A percentile compares a stretch with the other conserved stretches of the same genome.
Conservation (phyloP, 2,329 filamentous ascomycete species). For the Davidsoniella neocaledoniae region DNA sequence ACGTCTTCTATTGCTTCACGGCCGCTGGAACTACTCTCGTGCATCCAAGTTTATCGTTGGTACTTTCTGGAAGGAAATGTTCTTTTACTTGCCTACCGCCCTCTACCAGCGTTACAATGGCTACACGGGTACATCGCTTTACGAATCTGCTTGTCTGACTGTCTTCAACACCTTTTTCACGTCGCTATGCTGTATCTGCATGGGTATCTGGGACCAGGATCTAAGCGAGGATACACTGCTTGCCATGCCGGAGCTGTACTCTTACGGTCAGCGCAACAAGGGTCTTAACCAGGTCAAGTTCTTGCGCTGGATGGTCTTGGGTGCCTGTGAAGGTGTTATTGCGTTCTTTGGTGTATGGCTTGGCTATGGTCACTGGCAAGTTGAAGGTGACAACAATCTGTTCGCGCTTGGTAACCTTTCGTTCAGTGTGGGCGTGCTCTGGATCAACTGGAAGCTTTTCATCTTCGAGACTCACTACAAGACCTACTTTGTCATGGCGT, state of each 20-base stretch:
- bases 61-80: conserved; percentile 79
- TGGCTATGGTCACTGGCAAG: conserved; percentile 29
- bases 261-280: conserved; percentile 53
- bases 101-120: conserved; percentile 70
- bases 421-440: conserved; percentile 52
- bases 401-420: conserved; percentile 59
- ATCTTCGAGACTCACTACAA: conserved; percentile 68
- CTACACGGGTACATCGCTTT: conserved; percentile 80
- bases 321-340: conserved; percentile 53
- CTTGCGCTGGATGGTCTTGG: conserved; percentile 61
- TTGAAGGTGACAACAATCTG: conserved; percentile 46
- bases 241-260: conserved; percentile 85
- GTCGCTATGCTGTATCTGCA: conserved; percentile 70
- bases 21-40: conserved; percentile 77
- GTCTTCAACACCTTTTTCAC: conserved; percentile 95
- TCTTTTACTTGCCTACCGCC: conserved; percentile 75
- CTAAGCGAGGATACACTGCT: conserved; percentile 67
- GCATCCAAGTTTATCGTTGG: conserved; percentile 78
- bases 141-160: conserved; percentile 71
- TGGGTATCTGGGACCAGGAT: conserved; percentile 87
- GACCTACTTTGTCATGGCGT: conserved; percentile 41
- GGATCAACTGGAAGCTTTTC: conserved; percentile 64
- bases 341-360: conserved; percentile 51
- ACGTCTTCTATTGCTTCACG: conserved; percentile 68
- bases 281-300: conserved; percentile 65